Conservation (phyloP, 1,284 basidiomycete genomes). For the Ganoderma leucocontextum region DNA sequence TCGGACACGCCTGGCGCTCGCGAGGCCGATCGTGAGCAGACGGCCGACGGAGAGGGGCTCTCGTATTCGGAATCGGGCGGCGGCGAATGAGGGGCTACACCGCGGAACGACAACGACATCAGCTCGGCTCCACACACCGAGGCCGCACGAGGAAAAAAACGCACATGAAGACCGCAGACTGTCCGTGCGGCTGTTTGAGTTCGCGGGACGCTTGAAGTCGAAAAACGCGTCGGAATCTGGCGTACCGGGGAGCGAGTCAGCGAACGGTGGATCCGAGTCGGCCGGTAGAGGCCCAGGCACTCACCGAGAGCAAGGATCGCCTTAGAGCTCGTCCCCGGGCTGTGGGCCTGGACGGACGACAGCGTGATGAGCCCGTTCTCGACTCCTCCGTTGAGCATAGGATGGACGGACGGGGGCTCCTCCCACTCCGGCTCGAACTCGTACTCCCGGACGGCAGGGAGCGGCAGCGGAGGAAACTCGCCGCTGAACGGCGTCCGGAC, state of each 20-base stretch:
- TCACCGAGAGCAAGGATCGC: background rate
- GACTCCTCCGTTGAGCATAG: background rate
- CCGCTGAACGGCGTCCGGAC: conserved; percentile 36
- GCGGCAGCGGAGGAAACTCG: conserved; percentile 6
- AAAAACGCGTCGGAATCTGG: background rate
- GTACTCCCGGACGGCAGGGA: conserved; percentile 1
- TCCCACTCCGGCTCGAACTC: conserved; percentile 8
- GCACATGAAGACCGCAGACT: background rate
- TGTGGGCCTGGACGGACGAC: background rate
- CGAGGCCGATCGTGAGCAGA: background rate
- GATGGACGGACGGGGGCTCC: background rate
- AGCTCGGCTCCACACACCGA: background rate
- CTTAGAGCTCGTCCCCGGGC: background rate
- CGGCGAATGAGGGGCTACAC: background rate
- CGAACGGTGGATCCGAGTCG: too few species aligned
- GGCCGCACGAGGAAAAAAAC: background rate
- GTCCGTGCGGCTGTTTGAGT: background rate
- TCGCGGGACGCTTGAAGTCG: background rate
- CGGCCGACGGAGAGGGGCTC: background rate
- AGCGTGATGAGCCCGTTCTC: background rate
- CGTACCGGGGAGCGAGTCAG: background rate
- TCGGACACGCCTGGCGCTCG: background rate
- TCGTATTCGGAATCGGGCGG: background rate
- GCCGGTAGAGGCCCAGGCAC: background rate
- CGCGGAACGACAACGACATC: background rate